Evolutionary conservation across 2,329 filamentous ascomycete species (phyloP).

Genomic region (Blastomyces emzantsi): DNA sequence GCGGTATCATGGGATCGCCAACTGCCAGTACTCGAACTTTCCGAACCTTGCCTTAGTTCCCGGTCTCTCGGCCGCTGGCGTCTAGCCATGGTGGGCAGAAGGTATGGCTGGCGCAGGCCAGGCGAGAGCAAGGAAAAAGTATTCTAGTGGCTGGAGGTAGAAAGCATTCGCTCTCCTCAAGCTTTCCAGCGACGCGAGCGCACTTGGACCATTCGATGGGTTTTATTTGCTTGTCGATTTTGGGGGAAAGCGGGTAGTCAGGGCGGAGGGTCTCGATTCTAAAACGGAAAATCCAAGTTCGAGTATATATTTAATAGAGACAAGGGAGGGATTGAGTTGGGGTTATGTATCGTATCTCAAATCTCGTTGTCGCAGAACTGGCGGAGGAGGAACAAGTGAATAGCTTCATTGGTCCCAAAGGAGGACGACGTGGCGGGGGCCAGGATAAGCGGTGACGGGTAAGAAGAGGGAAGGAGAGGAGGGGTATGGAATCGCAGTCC

Average conservation of each 20-base stretch:
- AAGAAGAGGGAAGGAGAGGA: background rate
- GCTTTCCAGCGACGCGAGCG: background rate
- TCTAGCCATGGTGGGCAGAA: slow-evolving; percentile 1
- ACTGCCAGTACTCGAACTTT: slow-evolving; percentile 32
- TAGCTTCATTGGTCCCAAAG: background rate
- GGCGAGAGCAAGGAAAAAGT: background rate
- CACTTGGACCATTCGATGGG: background rate
- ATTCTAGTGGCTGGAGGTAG: background rate
- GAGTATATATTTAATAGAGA: background rate
- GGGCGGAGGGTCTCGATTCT: background rate
- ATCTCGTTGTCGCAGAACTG: background rate
- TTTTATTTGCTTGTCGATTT: background rate
- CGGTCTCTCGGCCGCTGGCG: slow-evolving; percentile 25
- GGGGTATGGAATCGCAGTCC: background rate
- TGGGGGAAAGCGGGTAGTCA: background rate
- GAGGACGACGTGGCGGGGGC: background rate
- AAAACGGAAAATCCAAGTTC: background rate
- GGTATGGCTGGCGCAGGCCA: background rate
- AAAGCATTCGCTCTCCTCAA: slow-evolving; percentile 4
- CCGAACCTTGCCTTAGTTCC: slow-evolving; percentile 34
- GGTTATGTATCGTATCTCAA: background rate
- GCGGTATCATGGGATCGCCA: slow-evolving; percentile 35
- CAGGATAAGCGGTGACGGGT: background rate
- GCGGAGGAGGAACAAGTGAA: background rate
- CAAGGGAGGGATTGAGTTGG: background rate